Base-by-base conservation (phyloP, 2,329 filamentous ascomycete genomes). In the Talaromyces sp. region DNA sequence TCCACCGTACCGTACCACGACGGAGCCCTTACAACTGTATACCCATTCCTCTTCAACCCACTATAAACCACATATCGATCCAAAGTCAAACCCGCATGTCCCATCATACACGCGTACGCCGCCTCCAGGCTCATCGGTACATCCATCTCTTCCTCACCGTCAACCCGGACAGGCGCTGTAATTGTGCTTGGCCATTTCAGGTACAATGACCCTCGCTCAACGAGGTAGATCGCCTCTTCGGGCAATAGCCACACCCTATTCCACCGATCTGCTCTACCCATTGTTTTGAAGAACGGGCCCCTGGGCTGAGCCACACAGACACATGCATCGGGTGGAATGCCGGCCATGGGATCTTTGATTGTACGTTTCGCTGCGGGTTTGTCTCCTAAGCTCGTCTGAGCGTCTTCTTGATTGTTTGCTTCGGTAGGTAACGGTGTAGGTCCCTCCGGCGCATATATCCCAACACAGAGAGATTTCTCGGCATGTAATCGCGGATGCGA, bases 71-170 rank as follows among this genome's bases (percentile, higher is more conserved):
- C 91, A 71, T 92, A 98, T 72, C 92, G 88, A 70, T 96, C 92
- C 66, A 97, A 81, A 0, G 85, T 87, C 69, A 89, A 70, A 10
- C 82, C 84, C 33, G 79, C 89, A 27, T 86, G 81, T 1, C 92
- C 92, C 68, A 97, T 85, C 62, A 97, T 88, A 24, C 92, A 85
- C 5, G 93, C 87, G 80, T 98, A 98, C 0, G 93, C 93, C 6
- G 91, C 93, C 76, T 98, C 92, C 45, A 98, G 80, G 76, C 91
- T 96, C 82, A 99, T 89, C 0, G 94, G 93, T n/a, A 95, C 77
- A 0, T 90, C 90, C 3, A 84, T 79, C 7, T 88, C 85, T 65
- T 84, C 35, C 35, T 37, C 83, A 41, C 87, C 86, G 49, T 83
- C 81, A 35, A 72, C 72, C 60, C 73, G 69, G 43, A 71, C 70